Evolutionary conservation across 169 alveolate genomes (phyloP).

Genomic region (Babesia microti): DNA sequence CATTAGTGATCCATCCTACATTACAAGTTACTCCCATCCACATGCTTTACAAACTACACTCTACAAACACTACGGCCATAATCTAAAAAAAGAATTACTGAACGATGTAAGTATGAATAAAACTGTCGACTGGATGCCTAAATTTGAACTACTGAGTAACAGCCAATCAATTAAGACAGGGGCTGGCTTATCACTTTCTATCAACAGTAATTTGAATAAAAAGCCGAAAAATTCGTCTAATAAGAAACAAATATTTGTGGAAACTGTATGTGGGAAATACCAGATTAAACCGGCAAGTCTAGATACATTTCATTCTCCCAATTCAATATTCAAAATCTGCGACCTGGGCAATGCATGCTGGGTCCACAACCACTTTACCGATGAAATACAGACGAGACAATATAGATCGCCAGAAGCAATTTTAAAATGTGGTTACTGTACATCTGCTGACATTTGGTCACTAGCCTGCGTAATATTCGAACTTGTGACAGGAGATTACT

Average conservation of each 20-base stretch:
- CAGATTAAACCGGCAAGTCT: slow-evolving; percentile 50
- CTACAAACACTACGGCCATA: slow-evolving; percentile 50
- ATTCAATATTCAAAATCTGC: slow-evolving; percentile 78
- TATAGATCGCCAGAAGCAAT: slow-evolving; percentile 98
- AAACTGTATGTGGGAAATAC: slow-evolving; percentile 45
- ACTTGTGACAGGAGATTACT: slow-evolving; percentile 93
- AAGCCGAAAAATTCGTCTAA: neutral
- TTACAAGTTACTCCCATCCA: slow-evolving; percentile 45
- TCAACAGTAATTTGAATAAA: slow-evolving; percentile 3
- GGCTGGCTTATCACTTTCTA: slow-evolving; percentile 6
- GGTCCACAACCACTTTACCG: slow-evolving; percentile 89
- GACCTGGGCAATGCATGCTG: slow-evolving; percentile 98
- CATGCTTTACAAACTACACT: slow-evolving; percentile 57
- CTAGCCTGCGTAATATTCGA: slow-evolving; percentile 96
- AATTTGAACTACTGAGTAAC: too few species aligned
- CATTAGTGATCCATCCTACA: slow-evolving; percentile 52
- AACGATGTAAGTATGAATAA: slow-evolving; percentile 2
- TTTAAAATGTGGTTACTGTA: slow-evolving; percentile 83
- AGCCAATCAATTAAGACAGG: too few species aligned
- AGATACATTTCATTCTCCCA: slow-evolving; percentile 51
- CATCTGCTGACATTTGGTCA: slow-evolving; percentile 95
- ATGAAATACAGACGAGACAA: slow-evolving; percentile 93
- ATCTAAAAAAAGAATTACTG: slow-evolving; percentile 14
- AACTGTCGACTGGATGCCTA: too few species aligned
- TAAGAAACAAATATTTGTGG: slow-evolving; percentile 25